Base-by-base conservation (phyloP, 192 early-diverging fungal genomes). In the Haplosporangium gracile region DNA sequence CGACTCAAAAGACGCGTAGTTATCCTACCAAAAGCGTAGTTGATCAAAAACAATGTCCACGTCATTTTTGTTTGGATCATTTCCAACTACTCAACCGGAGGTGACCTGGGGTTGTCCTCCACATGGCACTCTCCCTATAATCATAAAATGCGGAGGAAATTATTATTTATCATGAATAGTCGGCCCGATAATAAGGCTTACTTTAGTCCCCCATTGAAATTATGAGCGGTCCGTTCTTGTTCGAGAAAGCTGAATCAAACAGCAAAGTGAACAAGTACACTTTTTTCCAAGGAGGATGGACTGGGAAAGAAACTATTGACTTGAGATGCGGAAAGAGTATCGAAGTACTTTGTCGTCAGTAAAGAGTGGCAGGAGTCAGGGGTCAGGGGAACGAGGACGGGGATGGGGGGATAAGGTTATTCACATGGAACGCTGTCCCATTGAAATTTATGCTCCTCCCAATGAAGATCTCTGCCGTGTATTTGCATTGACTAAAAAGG, bases 101-200 rank as follows among this genome's bases (percentile, higher is more conserved):
- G 2, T 51, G 49, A 5, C 18, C 5, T 18, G 49, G 20, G 49
- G 49, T 5, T 29, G 29, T 32, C 29, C 8, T 24, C 6, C 22
- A 71, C 70, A 32, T 32, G 57, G 57, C 43, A 51, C 16, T 18
- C 26, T 11, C 29, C 60, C 4, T 8, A 32, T 32, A 32, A 65
- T 29, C 60, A 29, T 32, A 8, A 32, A 65, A 65, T 65, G 60
- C 60, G 60, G 60, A 65, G 26, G 60, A 65, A 32, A 32, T 65
- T 65, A 65, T 65, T 65, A 32, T 32, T 65, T 65, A 65, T 65
- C 24, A 65, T 65, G 11, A 65, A 29, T 65, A 29, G 60, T 65
- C 60, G 60, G 60, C 26, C 60, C 60, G 60, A 65, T 26, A 29
- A 34, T 65, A 24, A 65, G 32, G 29, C 60, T 65, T 65, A 65